Evolutionary conservation across 768 basidiomycete genomes (phyloP).

Genomic region (Paxillus involutus): DNA sequence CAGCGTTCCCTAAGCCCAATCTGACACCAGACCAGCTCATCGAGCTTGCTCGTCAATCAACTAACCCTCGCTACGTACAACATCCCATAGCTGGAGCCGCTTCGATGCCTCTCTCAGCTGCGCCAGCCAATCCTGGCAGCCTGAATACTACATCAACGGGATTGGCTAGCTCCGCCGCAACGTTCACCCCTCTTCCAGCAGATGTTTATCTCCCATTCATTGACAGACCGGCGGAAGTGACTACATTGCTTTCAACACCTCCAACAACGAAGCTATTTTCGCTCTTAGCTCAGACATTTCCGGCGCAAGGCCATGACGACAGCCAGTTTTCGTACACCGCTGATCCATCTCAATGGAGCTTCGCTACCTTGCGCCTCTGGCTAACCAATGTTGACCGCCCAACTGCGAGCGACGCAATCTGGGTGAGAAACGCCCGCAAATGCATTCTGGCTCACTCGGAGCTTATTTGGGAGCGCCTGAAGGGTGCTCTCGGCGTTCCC

Average conservation of each 20-base stretch:
- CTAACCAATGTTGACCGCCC: constrained; percentile 64
- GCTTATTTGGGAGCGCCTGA: constrained; percentile 89
- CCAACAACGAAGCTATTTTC: constrained; percentile 73
- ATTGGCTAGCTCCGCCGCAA: constrained; percentile 41
- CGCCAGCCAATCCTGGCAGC: constrained; percentile 7
- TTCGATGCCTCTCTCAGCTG: constrained; percentile 13
- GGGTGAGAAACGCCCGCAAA: constrained; percentile 70
- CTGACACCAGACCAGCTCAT: constrained; percentile 74
- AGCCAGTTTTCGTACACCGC: constrained; percentile 36
- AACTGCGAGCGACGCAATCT: constrained; percentile 64
- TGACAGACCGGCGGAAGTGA: constrained; percentile 76
- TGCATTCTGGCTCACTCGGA: constrained; percentile 79
- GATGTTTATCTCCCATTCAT: constrained; percentile 86
- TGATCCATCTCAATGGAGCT: constrained; percentile 75
- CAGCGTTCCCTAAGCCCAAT: constrained; percentile 43
- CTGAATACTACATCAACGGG: not conserved
- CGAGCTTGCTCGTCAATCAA: constrained; percentile 67
- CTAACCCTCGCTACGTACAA: constrained; percentile 36
- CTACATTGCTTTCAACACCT: constrained; percentile 58
- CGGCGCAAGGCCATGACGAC: constrained; percentile 28
- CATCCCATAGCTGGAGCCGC: constrained; percentile 17
- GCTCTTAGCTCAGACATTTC: constrained; percentile 72
- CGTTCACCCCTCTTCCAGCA: constrained; percentile 74
- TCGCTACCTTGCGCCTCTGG: constrained; percentile 65
- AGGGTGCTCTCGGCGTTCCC: constrained; percentile 84